Conservation (phyloP, 2,329 filamentous ascomycete genomes). For the Phialophora tarda region DNA sequence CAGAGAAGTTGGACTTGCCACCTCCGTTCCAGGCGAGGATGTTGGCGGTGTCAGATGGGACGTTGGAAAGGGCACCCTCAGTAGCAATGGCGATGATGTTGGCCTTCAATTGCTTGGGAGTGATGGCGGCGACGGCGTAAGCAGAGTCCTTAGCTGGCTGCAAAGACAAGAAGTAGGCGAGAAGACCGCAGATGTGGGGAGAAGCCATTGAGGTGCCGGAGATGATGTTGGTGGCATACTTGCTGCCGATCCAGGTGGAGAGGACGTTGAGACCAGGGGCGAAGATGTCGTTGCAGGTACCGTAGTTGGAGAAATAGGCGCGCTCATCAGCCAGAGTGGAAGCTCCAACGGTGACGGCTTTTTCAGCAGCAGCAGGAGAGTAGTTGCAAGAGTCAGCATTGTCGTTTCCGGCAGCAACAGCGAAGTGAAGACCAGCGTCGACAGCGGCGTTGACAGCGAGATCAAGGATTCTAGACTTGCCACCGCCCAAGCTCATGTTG, state of each 20-base stretch:
- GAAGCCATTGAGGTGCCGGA: conserved; percentile 99
- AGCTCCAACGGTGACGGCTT: conserved; percentile 94
- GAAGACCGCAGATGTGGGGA: conserved; percentile 91
- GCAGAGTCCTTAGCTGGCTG: conserved; percentile 89
- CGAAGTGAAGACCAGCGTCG: conserved; percentile 90
- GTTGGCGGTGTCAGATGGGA: conserved; percentile 87
- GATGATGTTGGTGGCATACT: conserved; percentile 97
- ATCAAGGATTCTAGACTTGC: conserved; percentile 92
- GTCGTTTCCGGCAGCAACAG: conserved; percentile 97
- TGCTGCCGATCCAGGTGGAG: conserved; percentile 98
- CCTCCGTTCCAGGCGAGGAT: conserved; percentile 99
- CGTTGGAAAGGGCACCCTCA: conserved; percentile 74
- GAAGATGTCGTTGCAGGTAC: conserved; percentile 95
- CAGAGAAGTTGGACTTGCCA: conserved; percentile 86
- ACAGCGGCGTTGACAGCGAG: conserved; percentile 93
- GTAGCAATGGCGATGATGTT: conserved; percentile 85
- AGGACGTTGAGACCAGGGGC: conserved; percentile 95
- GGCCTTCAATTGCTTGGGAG: conserved; percentile 91
- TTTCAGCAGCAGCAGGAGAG: conserved; percentile 89
- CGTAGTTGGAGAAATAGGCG: conserved; percentile 99
- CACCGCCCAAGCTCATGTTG: conserved; percentile 99
- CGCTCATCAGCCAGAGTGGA: conserved; percentile 92
- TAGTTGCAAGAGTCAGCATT: conserved; percentile 99
- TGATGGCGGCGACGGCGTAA: conserved; percentile 86
- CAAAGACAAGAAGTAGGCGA: conserved; percentile 97